Evolutionary conservation across 352 stramenopile species (phyloP).

Genomic region (Chrysophaeum taylorii): DNA sequence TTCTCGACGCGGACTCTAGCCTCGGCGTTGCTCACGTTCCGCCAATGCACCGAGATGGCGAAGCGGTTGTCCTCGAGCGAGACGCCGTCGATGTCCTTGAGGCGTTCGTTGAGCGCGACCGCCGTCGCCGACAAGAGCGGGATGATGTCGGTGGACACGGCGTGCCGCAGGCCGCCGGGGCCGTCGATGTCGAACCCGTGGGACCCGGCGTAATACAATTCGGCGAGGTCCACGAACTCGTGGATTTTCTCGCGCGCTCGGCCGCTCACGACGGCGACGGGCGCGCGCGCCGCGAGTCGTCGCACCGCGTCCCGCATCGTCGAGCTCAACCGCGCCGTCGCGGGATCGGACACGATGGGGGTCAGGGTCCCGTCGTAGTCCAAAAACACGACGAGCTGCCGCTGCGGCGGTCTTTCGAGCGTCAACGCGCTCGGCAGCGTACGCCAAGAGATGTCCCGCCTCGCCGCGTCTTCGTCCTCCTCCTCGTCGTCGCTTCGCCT

Average conservation of each 20-base stretch:
- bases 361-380: slow-evolving; percentile 71
- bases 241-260: slow-evolving; percentile 66
- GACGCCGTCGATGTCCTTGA: slow-evolving; percentile 44
- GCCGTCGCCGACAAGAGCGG: slow-evolving; percentile 49
- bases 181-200: slow-evolving; percentile 70
- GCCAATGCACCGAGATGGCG: slow-evolving; percentile 63
- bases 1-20: not conserved
- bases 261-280: slow-evolving; percentile 61
- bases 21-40: slow-evolving; percentile 30
- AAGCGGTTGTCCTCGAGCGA: slow-evolving; percentile 68
- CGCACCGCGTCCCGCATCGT: slow-evolving; percentile 53
- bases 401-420: not conserved
- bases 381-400: slow-evolving; percentile 56
- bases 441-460: not conserved
- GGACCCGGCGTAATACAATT: slow-evolving; percentile 67
- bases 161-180: slow-evolving; percentile 24
- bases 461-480: not conserved
- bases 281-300: slow-evolving; percentile 53
- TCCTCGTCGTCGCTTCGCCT: too few relatives aligned
- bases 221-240: slow-evolving; percentile 61
- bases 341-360: slow-evolving; percentile 65
- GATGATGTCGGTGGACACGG: slow-evolving; percentile 39
- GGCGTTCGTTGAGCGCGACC: slow-evolving; percentile 41
- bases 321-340: slow-evolving; percentile 45
- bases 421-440: not conserved